Base-by-base conservation (phyloP, 768 basidiomycete genomes). In the Hortiboletus campestris region DNA sequence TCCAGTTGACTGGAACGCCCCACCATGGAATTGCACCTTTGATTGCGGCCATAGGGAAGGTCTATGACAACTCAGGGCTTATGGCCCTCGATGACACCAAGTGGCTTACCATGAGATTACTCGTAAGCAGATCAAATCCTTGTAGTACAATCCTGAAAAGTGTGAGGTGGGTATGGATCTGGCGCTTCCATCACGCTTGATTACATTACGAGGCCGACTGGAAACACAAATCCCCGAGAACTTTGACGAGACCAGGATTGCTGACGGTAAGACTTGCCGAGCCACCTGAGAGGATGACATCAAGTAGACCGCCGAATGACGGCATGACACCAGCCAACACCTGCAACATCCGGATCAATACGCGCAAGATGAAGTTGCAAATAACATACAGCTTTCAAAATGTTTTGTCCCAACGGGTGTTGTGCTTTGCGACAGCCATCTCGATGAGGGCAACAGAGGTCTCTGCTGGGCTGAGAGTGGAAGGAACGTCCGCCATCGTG, bases 131-230 rank as follows among this genome's bases (percentile, higher is more conserved):
- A 54, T 90, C 88, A 42, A 83, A 75, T 2, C 84, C 84, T 70
- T 88, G 84, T 14, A 89, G 73, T 14, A 86, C 78, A 56, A 90
- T 88, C 88, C 88, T 89, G 58, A 20, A 36, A 35, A 13, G 2
- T 19, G 14, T 10, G 20, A 35, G 13, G 28, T 63, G 28, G 60
- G 47, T 22, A 32, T 35, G 13, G 7, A 14, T 12, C n/a, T 11
- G 11, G 43, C 25, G 4, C 39, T 38, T 17, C 29, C 8, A 4
- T 7, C 7, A 9, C 1, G 7, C 13, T n/a, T 13, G 57, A 76
- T 56, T 62, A 89, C 88, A 89, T 89, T 51, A 86, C 84, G 74
- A 89, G 81, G 64, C 88, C 88, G 2, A 86, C 84, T 10, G 88
- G 88, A 67, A 89, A 89, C 25, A 89, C 83, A 45, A 88, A 80